phyloP scores from a whole-genome alignment of 352 stramenopile species.

The Globisporangium perplexum region DNA sequence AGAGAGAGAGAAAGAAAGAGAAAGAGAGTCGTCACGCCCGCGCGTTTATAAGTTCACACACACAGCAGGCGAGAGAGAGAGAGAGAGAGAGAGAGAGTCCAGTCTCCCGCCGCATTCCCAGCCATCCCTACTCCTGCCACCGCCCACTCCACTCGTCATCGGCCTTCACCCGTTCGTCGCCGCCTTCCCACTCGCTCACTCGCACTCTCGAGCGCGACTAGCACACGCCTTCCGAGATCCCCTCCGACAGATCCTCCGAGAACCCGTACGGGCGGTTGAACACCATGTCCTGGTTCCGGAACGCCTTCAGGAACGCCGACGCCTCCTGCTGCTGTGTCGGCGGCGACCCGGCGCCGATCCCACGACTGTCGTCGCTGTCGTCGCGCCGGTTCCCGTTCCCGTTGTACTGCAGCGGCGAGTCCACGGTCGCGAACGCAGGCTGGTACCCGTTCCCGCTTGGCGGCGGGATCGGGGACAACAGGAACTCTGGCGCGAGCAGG shows the following conservation, averaged over 20 bases:
- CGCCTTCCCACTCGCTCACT: slow-evolving; percentile 1
- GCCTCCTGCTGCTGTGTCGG: slow-evolving; percentile 23
- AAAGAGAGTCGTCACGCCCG: not conserved
- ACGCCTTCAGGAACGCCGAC: slow-evolving; percentile 61
- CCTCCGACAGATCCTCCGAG: slow-evolving; percentile 72
- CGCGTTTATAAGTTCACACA: slow-evolving; percentile 1
- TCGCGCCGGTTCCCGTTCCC: slow-evolving; percentile 24
- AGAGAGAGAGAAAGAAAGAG: not conserved
- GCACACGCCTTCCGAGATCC: slow-evolving; percentile 76
- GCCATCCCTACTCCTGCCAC: not conserved
- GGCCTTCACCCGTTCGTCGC: not conserved
- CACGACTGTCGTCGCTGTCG: not conserved
- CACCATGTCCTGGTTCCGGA: slow-evolving; percentile 53
- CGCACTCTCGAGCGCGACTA: slow-evolving; percentile 17
- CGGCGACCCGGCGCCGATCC: not conserved
- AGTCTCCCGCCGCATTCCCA: not conserved
- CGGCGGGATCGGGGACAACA: slow-evolving; percentile 36
- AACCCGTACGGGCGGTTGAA: slow-evolving; percentile 60
- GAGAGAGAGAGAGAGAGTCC: too few relatives aligned
- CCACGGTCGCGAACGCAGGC: slow-evolving; percentile 32
- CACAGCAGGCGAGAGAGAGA: not conserved
- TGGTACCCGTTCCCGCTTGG: slow-evolving; percentile 29
- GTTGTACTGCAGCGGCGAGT: slow-evolving; percentile 35
- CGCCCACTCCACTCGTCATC: too few relatives aligned
- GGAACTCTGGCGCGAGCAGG: slow-evolving; percentile 50